Evolutionary conservation across 768 basidiomycete genomes (phyloP).

Genomic region (Tricholoma saponaceum): DNA sequence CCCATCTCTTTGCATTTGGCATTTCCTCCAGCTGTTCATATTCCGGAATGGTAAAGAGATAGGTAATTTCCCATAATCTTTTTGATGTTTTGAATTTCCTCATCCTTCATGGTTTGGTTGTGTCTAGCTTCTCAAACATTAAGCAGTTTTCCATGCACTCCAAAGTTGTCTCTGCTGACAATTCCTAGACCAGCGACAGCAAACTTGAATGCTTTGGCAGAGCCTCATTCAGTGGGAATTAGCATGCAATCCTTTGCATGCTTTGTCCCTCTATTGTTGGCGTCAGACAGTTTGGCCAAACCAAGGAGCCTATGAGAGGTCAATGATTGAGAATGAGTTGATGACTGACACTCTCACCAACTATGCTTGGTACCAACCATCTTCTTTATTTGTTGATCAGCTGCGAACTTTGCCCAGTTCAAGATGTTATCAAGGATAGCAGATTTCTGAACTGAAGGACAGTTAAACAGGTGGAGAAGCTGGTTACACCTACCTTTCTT

Average conservation of each 20-base stretch:
- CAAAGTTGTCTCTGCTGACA: constrained; percentile 94
- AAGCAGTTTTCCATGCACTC: constrained; percentile 95
- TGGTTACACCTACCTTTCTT: constrained; percentile 78
- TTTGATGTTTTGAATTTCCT: constrained; percentile 95
- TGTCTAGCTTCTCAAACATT: constrained; percentile 97
- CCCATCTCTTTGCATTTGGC: constrained; percentile 77
- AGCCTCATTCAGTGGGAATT: constrained; percentile 98
- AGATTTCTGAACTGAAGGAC: constrained; percentile 70
- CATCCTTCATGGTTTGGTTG: constrained; percentile 97
- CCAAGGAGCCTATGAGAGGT: constrained; percentile 66
- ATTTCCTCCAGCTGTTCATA: constrained; percentile 86
- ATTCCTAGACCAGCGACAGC: constrained; percentile 93
- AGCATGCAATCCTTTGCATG: constrained; percentile 82
- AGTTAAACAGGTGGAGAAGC: background rate
- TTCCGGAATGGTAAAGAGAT: constrained; percentile 98
- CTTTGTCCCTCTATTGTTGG: constrained; percentile 92
- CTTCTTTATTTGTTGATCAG: constrained; percentile 93
- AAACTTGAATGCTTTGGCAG: constrained; percentile 94
- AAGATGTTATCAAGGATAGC: constrained; percentile 88
- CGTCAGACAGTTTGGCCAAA: constrained; percentile 90
- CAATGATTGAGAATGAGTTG: background rate
- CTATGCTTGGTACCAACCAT: constrained; percentile 90
- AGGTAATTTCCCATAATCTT: constrained; percentile 95
- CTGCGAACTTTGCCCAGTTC: constrained; percentile 96
- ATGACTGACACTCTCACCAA: constrained; percentile 43